phyloP scores from a whole-genome alignment of 257 asterid genomes.

The Solanum tarapatanum region DNA sequence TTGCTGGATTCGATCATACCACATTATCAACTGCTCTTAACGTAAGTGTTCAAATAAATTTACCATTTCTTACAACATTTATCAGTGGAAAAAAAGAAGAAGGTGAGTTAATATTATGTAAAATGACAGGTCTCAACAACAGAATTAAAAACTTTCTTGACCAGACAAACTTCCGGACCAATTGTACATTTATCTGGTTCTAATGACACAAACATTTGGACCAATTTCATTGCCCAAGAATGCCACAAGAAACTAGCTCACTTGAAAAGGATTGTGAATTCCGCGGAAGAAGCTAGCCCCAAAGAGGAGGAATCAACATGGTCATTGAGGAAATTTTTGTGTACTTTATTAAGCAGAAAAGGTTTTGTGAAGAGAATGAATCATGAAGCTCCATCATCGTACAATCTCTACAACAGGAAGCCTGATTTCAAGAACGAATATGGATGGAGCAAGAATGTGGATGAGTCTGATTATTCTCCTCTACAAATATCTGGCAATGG shows the following conservation, averaged over 20 bases:
- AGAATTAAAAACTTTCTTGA: conserved; percentile 31
- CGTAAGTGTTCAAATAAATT: conserved; percentile 23
- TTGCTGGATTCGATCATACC: conserved; percentile 54
- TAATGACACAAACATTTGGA: conserved; percentile 34
- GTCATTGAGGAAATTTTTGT: conserved; percentile 3
- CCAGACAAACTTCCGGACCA: conserved; percentile 39
- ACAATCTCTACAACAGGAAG: conserved; percentile 41
- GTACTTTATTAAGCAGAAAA: conserved; percentile 12
- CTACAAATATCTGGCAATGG: conserved; percentile 44
- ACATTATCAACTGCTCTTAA: conserved; percentile 37
- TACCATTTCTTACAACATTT: neutral
- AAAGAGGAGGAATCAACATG: conserved; percentile 17
- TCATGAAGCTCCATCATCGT: conserved; percentile 39
- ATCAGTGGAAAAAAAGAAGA: neutral
- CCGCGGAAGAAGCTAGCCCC: neutral
- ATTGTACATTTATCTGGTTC: conserved; percentile 35
- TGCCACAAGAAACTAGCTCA: conserved; percentile 22
- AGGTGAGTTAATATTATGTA: neutral
- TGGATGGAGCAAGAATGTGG: conserved; percentile 68
- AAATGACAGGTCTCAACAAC: conserved; percentile 36
- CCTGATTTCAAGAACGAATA: conserved; percentile 57
- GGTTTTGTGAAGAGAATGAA: neutral
- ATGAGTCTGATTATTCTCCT: conserved; percentile 41
- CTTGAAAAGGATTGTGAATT: conserved; percentile 32
- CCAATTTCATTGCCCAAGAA: conserved; percentile 34